Evolutionary conservation across 305 asterid genomes (phyloP).

Genomic region (Fraxinus sp.): DNA sequence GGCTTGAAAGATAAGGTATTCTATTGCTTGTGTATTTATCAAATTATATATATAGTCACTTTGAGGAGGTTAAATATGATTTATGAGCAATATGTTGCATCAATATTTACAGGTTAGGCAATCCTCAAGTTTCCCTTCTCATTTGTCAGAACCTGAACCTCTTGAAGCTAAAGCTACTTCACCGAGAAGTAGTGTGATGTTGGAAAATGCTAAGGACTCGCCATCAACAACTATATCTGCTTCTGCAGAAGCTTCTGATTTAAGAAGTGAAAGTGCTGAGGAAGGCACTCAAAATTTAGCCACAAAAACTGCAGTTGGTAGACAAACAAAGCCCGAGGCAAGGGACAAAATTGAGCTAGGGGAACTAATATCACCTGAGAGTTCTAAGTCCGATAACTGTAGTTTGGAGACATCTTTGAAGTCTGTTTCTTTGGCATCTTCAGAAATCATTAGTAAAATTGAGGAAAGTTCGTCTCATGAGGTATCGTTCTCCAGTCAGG

Average conservation of each 20-base stretch:
- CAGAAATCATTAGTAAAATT: conserved; percentile 24
- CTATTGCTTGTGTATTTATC: conserved; percentile 19
- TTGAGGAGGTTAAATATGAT: conserved; percentile 19
- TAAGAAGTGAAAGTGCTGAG: conserved; percentile 23
- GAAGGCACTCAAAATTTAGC: conserved; percentile 29
- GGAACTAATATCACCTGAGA: conserved; percentile 32
- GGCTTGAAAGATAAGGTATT: conserved; percentile 46
- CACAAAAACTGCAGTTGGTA: conserved; percentile 24
- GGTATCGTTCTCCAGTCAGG: conserved; percentile 24
- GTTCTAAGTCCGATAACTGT: conserved; percentile 11
- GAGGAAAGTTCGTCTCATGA: conserved; percentile 33
- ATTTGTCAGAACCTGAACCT: conserved; percentile 31
- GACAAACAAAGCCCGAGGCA: conserved; percentile 28
- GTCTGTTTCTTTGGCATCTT: conserved; percentile 36
- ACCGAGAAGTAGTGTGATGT: conserved; percentile 27
- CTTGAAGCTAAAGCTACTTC: conserved; percentile 32
- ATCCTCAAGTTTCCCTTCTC: conserved; percentile 41
- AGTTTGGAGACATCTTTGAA: conserved; percentile 31
- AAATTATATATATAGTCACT: background rate
- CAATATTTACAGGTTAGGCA: conserved; percentile 37
- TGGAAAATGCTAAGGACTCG: conserved; percentile 32
- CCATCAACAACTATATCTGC: conserved; percentile 27
- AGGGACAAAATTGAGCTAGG: conserved; percentile 28
- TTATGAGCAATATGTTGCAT: conserved; percentile 15
- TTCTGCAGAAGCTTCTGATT: conserved; percentile 31